These are phyloP conservation scores for Ammopiptanthus mongolicus DNA, from an alignment of 306 rosid species.

Conservation along the genomic window DNA sequence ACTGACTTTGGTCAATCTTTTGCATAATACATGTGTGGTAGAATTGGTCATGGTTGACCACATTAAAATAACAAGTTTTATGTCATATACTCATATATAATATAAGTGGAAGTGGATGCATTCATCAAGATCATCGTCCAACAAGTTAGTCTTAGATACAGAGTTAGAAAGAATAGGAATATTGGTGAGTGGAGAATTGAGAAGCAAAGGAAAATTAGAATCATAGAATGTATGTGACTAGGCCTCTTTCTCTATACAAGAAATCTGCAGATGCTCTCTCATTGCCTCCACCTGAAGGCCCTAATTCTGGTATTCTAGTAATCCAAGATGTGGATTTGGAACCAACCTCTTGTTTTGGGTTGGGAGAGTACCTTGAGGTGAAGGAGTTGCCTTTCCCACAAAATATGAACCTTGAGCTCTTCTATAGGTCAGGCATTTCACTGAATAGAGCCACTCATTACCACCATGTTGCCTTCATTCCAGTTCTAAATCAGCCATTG, in stretches of 20 bases:
- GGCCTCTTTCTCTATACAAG: conserved; percentile 49
- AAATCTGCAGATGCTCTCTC: conserved; percentile 30
- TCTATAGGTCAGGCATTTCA: conserved; percentile 46
- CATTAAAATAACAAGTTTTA: background rate
- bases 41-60: background rate
- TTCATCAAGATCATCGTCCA: background rate
- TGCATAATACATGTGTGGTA: background rate
- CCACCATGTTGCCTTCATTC: conserved; percentile 54
- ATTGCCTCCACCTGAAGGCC: conserved; percentile 53
- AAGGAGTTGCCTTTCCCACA: conserved; percentile 65
- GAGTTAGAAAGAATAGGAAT: background rate
- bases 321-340: conserved; percentile 52
- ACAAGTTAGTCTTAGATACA: background rate
- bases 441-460: conserved; percentile 30
- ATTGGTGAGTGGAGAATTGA: background rate
- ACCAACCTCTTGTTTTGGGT: conserved; percentile 40
- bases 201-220: conserved; percentile 15
- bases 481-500: conserved; percentile 67
- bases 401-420: conserved; percentile 47
- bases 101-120: background rate
- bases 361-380: conserved; percentile 29
- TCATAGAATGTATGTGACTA: conserved; percentile 55
- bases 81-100: background rate
- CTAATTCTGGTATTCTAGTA: conserved; percentile 57
- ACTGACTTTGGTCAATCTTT: conserved; percentile 17